Percentiles rank a stretch among this genome's conserved stretches.
These are phyloP conservation scores for Pichia thaimueangensis DNA, from an alignment of 805 yeast species.

Conservation along the genomic window DNA sequence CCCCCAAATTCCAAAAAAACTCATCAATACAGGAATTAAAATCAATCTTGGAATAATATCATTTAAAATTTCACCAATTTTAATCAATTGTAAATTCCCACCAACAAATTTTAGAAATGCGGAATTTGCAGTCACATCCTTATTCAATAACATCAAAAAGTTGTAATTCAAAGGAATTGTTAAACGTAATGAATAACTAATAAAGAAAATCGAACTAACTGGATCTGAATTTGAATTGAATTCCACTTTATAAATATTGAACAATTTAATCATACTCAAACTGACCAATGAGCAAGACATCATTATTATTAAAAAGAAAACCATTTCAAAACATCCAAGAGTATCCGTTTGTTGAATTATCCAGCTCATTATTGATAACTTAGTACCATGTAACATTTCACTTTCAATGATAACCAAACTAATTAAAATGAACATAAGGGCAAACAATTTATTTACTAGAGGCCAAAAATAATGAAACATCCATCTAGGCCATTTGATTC, in stretches of 20 bases:
- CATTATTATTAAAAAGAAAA: conserved; percentile 55
- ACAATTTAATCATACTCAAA: conserved; percentile 59
- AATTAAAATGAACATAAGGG: conserved; percentile 36
- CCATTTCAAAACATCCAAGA: conserved; percentile 32
- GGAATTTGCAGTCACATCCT: conserved; percentile 28
- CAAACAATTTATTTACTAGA: conserved; percentile 33
- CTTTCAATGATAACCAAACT: conserved; percentile 61
- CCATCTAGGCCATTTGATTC: conserved; percentile 1
- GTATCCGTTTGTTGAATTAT: conserved; percentile 23
- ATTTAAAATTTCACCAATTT: conserved; percentile 65
- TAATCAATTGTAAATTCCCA: conserved; percentile 65
- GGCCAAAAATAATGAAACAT: conserved; percentile 32
- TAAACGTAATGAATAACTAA: conserved; percentile 73
- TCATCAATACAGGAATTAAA: conserved; percentile 60
- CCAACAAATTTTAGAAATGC: conserved; percentile 72
- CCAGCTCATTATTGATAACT: conserved; percentile 54
- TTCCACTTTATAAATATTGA: conserved; percentile 65
- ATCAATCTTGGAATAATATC: conserved; percentile 71
- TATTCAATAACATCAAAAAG: conserved; percentile 57
- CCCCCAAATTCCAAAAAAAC: conserved; percentile 64
- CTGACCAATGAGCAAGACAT: conserved; percentile 59
- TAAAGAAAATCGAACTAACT: conserved; percentile 67
- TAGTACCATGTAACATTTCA: conserved; percentile 67
- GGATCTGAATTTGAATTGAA: conserved; percentile 69
- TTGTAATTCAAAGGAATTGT: conserved; percentile 80